These are phyloP conservation scores for Chalciporus pseudorubinellus DNA, from an alignment of 768 basidiomycete genomes.

Conservation along the genomic window DNA sequence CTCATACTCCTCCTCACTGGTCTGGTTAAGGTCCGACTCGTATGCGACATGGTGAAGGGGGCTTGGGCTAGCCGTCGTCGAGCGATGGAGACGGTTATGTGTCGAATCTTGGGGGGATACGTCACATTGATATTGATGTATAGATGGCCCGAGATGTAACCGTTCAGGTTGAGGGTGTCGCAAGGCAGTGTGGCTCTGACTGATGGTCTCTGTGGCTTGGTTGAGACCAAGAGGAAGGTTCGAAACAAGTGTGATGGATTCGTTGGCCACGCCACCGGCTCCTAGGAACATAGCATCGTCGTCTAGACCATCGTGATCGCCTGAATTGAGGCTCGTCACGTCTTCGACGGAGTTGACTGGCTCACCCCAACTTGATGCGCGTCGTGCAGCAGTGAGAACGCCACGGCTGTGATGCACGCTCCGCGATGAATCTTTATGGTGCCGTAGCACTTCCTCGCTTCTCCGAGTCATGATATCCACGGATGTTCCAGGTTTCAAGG, in stretches of 20 bases:
- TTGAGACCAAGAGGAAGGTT: slow-evolving; percentile 36
- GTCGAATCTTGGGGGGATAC: slow-evolving; percentile 20
- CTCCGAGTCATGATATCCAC: slow-evolving; percentile 26
- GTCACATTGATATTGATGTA: slow-evolving; percentile 23
- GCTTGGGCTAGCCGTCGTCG: slow-evolving; percentile 37
- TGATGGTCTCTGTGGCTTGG: slow-evolving; percentile 23
- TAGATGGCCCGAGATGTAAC: slow-evolving; percentile 16
- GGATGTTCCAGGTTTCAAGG: slow-evolving; percentile 14
- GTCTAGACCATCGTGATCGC: slow-evolving; percentile 44
- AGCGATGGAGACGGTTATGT: slow-evolving; percentile 27
- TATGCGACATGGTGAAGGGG: slow-evolving; percentile 37
- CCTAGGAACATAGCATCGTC: slow-evolving; percentile 55
- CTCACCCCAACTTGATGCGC: slow-evolving; percentile 68
- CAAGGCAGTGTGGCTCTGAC: slow-evolving; percentile 14
- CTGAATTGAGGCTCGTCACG: slow-evolving; percentile 43
- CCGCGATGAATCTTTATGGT: slow-evolving; percentile 25
- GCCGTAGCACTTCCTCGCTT: slow-evolving; percentile 48
- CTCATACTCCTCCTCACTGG: slow-evolving; percentile 33
- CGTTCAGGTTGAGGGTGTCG: slow-evolving; percentile 35
- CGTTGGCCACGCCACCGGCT: slow-evolving; percentile 42
- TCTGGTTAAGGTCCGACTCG: slow-evolving; percentile 30
- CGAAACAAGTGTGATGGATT: slow-evolving; percentile 32
- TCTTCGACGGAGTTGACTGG: slow-evolving; percentile 41
- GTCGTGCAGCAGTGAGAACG: slow-evolving; percentile 43
- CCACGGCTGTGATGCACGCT: slow-evolving; percentile 28